Conservation (phyloP, 148 eudicot genomes). For the Amaranthus cruentus region DNA sequence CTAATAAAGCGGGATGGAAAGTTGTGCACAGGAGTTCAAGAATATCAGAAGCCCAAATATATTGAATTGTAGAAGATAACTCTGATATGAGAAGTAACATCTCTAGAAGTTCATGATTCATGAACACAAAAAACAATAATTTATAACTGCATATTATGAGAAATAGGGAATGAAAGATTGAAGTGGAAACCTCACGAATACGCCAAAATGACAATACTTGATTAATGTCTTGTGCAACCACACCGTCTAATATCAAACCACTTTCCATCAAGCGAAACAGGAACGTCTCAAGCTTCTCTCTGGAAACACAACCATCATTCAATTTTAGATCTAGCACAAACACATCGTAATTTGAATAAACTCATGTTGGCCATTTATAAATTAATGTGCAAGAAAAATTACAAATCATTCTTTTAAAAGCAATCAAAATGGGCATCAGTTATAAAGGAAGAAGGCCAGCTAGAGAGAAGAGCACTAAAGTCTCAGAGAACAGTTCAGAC, state of each 20-base stretch:
- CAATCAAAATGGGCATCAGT: background rate
- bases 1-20: background rate
- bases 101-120: background rate
- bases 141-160: background rate
- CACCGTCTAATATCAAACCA: slow-evolving; percentile 86
- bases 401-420: background rate
- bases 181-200: slow-evolving; percentile 74
- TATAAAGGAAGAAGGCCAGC: background rate
- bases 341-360: background rate
- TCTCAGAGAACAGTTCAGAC: background rate
- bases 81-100: background rate
- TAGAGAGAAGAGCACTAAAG: background rate
- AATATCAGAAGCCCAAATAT: background rate
- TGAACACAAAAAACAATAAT: too few relatives aligned
- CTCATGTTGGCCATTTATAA: background rate
- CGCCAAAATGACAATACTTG: slow-evolving; percentile 94
- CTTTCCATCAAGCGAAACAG: slow-evolving; percentile 71
- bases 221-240: slow-evolving; percentile 86
- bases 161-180: background rate
- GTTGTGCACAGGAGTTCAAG: background rate
- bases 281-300: slow-evolving; percentile 94
- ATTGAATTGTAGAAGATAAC: background rate
- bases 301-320: slow-evolving; percentile 32
- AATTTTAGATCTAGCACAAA: slow-evolving; percentile 11
- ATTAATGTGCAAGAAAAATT: background rate